These are phyloP conservation scores for Trypanosoma platydactyli DNA, from an alignment of 208 protist genomes.

Conservation along the genomic window DNA sequence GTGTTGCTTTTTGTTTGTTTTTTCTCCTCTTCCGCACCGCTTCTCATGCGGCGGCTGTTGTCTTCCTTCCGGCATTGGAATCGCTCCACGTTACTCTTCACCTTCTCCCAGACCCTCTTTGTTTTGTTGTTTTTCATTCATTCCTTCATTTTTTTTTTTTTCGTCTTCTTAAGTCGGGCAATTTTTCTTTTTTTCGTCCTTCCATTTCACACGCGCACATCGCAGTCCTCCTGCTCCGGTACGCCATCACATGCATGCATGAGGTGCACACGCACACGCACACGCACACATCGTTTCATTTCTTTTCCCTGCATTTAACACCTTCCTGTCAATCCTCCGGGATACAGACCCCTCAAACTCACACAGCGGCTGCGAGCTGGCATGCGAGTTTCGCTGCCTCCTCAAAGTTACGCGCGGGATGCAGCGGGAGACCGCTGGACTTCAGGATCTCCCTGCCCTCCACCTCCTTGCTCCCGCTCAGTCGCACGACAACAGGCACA, in stretches of 20 bases:
- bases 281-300: neutral
- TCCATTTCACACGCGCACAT: neutral
- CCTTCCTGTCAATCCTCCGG: neutral
- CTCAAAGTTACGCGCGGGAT: conserved; percentile 84
- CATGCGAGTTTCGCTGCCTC: conserved; percentile 77
- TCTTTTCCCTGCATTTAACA: neutral
- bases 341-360: neutral
- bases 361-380: conserved; percentile 40
- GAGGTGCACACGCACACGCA: neutral
- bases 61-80: too few relatives aligned
- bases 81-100: neutral
- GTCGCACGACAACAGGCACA: conserved; percentile 94
- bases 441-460: conserved; percentile 94
- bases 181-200: too few relatives aligned
- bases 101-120: neutral
- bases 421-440: conserved; percentile 82
- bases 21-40: too few relatives aligned
- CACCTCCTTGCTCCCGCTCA: conserved; percentile 96
- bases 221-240: neutral
- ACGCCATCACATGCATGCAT: neutral
- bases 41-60: too few relatives aligned
- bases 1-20: too few relatives aligned
- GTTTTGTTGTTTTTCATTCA: too few relatives aligned
- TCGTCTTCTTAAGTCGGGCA: conserved; percentile 7
- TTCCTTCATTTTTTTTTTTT: conserved; percentile 9